phyloP scores from a whole-genome alignment of 2,329 filamentous ascomycete species.

The Talaromyces sp. region DNA sequence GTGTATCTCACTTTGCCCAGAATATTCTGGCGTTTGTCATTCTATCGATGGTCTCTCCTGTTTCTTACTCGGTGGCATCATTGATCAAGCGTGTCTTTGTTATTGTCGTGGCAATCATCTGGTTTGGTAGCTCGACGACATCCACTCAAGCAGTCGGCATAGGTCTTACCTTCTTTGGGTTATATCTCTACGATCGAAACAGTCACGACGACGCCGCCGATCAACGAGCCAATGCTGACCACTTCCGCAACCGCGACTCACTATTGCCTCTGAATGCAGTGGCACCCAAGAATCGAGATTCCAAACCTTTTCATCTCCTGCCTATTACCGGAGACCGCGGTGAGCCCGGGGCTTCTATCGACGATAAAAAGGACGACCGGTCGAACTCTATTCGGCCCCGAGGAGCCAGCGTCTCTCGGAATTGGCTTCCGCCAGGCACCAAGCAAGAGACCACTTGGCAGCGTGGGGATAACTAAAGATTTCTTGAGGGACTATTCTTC shows the following conservation, averaged over 20 bases:
- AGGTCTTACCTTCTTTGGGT: slow-evolving; percentile 78
- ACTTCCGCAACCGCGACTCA: slow-evolving; percentile 60
- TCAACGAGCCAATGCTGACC: slow-evolving; percentile 63
- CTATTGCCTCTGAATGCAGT: slow-evolving; percentile 62
- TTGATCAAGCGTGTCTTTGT: slow-evolving; percentile 97
- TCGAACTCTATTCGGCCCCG: slow-evolving; percentile 41
- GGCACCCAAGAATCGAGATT: slow-evolving; percentile 35
- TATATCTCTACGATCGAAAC: slow-evolving; percentile 94
- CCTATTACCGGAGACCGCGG: slow-evolving; percentile 23
- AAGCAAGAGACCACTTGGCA: slow-evolving; percentile 84
- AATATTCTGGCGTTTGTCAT: slow-evolving; percentile 93
- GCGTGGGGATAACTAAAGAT: slow-evolving; percentile 39
- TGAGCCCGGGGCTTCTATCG: slow-evolving; percentile 22
- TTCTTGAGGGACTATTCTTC: neutral
- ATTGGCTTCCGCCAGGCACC: slow-evolving; percentile 73
- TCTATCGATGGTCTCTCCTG: slow-evolving; percentile 87
- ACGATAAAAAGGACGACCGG: slow-evolving; percentile 45
- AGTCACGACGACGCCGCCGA: slow-evolving; percentile 85
- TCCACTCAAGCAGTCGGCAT: slow-evolving; percentile 80
- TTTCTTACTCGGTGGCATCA: slow-evolving; percentile 94
- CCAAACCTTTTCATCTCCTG: slow-evolving; percentile 37
- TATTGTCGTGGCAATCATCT: slow-evolving; percentile 88
- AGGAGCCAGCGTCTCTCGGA: slow-evolving; percentile 37
- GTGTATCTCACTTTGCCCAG: slow-evolving; percentile 92
- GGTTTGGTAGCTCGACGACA: slow-evolving; percentile 91